Evolutionary conservation across 176 grass and related monocot species (phyloP), one percentile per base, ranked within the genome.

Genomic region (Aechmea fasciata): DNA sequence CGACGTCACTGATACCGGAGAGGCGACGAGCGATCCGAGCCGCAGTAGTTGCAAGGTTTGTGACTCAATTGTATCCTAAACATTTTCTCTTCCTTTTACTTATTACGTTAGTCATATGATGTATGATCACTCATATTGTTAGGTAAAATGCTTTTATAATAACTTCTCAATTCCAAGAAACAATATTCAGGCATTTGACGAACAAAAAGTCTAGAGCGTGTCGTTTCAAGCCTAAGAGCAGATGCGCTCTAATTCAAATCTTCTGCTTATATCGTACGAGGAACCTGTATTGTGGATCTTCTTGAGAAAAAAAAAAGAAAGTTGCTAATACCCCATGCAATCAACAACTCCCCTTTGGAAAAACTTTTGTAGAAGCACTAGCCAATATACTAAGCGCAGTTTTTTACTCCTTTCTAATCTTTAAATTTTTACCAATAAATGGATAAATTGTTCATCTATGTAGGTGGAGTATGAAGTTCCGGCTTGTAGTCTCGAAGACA

Each of bases 381-480:
- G 13, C 52, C 52, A 57, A 57, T 15, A n/a, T 57, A 8, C 17
- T 13, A 57, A 57, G 25, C 25, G 13, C 4, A 52, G 4, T 17
- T 17, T 3, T 3, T 10, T 9, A 59, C 5, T 18, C 19, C 19
- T 8, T 59, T 19, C 19, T n/a, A 59, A 59, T 15, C 14, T 1
- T 17, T 0, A 59, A 17, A 10, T 55, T 55, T 12, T n/a, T n/a
- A 55, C 33, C 3, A n/a, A 13, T n/a, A 55, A 55, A 13, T 55
- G 54, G 19, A 17, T 9, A 17, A 59, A 9, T 59, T 57, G 22
- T 72, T 25, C 3, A 24, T 1, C 59, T 80, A 52, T 66, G 28
- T 73, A 96, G 91, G 77, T 92, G 51, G 93, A 97, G 77, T 97
- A 90, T 63, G 50, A 90, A 10, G 86, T 97, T 20, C 68, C 90